Conservation (phyloP, 2,329 filamentous ascomycete species). For the Sporothrix dimorphospora region DNA sequence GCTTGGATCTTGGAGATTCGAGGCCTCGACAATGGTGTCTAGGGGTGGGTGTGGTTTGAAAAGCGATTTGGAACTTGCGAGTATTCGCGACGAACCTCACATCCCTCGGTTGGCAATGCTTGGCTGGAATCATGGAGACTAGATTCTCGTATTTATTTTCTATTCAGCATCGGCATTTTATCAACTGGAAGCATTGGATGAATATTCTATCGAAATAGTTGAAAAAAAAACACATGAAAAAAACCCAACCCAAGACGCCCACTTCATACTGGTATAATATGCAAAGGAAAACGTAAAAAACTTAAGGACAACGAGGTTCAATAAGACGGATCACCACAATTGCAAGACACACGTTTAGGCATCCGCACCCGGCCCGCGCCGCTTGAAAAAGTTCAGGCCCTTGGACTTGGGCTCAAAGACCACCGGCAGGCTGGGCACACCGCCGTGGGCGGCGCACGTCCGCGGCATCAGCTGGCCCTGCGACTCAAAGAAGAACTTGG, state of each 20-base stretch:
- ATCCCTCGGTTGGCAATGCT: not conserved
- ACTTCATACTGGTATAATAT: not conserved
- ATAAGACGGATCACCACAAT: too few relatives aligned
- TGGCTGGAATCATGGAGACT: not conserved
- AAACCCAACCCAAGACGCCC: not conserved
- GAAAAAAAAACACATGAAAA: not conserved
- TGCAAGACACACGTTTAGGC: not conserved
- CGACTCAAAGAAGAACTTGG: constrained; percentile 43
- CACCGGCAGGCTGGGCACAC: constrained; percentile 15
- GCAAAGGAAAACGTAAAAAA: not conserved
- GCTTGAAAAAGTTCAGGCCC: constrained; percentile 11
- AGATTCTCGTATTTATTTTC: too few relatives aligned
- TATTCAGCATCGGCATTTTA: too few relatives aligned
- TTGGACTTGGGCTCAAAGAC: not conserved
- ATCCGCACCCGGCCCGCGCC: not conserved
- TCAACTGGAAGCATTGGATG: not conserved
- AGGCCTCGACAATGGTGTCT: too few relatives aligned
- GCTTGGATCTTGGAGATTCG: not conserved
- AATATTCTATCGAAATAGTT: not conserved
- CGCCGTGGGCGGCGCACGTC: constrained; percentile 34
- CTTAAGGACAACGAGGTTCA: not conserved
- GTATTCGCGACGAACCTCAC: not conserved
- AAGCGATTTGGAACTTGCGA: not conserved
- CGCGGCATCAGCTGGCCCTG: constrained; percentile 38
- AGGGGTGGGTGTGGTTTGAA: not conserved